Base-by-base conservation (phyloP, 495 filamentous ascomycete genomes). In the Aspergillus sparsus region DNA sequence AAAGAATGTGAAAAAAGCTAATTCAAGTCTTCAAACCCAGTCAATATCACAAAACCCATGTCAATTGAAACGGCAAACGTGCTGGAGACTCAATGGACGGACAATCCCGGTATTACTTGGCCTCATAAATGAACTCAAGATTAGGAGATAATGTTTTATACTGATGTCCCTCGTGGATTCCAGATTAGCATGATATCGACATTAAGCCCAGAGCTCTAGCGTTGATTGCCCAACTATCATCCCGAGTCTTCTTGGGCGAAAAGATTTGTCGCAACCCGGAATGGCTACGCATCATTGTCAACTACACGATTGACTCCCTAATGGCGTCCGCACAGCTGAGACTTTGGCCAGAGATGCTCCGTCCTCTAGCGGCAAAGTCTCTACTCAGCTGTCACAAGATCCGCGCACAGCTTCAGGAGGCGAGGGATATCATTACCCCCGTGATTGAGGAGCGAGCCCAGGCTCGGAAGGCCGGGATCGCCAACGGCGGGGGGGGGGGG, bases 181-280 rank as follows among this genome's bases (percentile, higher is more conserved):
- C 3, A 27, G 21, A n/a, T n/a, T n/a, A n/a, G n/a, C n/a, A n/a
- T n/a, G n/a, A n/a, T n/a, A n/a, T n/a, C n/a, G n/a, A n/a, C n/a
- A n/a, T n/a, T n/a, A n/a, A n/a, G n/a, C n/a, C n/a, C n/a, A n/a
- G n/a, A n/a, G n/a, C n/a, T n/a, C n/a, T n/a, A n/a, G n/a, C n/a
- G n/a, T n/a, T n/a, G n/a, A 76, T 86, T 3, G 80, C 80, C 35
- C 75, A 74, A 13, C 63, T 82, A 10, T 82, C 83, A 0, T 79
- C 79, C 21, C 70, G 76, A n/a, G 66, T 82, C 10, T 86, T 85
- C 54, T 73, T 83, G 35, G 83, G 82, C 16, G 59, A 68, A 0
- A 67, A 77, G 10, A 53, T 84, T 6, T 81, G 80, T 58, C 77
- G 79, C 7, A 68, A 80, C 9, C 72, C 77, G 44, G 75, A 81